Evolutionary conservation across 306 rosid genomes (phyloP), one percentile per base, ranked within the genome.

Genomic region (Sicyos edulis): DNA sequence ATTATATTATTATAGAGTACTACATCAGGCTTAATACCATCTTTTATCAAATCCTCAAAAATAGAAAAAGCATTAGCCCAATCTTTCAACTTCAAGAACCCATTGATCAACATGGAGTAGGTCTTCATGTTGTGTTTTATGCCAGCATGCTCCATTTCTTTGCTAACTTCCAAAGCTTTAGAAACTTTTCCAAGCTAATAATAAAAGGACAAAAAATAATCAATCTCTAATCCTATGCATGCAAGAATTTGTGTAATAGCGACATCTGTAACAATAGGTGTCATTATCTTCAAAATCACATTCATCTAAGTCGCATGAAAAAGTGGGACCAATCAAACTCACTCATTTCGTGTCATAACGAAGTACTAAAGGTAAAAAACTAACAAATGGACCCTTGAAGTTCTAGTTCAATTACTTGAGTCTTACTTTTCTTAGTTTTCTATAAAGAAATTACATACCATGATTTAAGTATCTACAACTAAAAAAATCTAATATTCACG

Each of bases 51-150:
- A 83, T 90, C 95, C 78, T 93, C 98, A 71, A 88, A 86, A 77
- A 93, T 71, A 34, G 96, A 80, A 68, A 93, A 93, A 71, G 92
- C 98, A 81, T 90, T 93, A 49, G 98, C 92, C 98, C 98, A 93
- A 81, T 93, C 98, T 88, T 93, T 90, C 78, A 90, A 75, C 85
- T 85, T 93, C 78, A 87, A 26, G 75, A 87, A 93, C 50, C 98
- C 98, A 82, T 86, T 90, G 56, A 93, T 86, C 87, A 93, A 79
- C 98, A 93, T 93, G 75, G 98, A 88, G 86, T 87, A 93, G 49
- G 98, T 93, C 85, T 90, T 93, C 96, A 86, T 78, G 84, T 93
- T 93, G 80, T 93, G 98, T 73, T 86, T 85, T 72, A 93, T 84
- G 83, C 96, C 91, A 14, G 76, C 75, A 52, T 78, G 74, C 78